Base-by-base conservation (phyloP, 495 filamentous ascomycete species). In the Tuber umbilicatum region DNA sequence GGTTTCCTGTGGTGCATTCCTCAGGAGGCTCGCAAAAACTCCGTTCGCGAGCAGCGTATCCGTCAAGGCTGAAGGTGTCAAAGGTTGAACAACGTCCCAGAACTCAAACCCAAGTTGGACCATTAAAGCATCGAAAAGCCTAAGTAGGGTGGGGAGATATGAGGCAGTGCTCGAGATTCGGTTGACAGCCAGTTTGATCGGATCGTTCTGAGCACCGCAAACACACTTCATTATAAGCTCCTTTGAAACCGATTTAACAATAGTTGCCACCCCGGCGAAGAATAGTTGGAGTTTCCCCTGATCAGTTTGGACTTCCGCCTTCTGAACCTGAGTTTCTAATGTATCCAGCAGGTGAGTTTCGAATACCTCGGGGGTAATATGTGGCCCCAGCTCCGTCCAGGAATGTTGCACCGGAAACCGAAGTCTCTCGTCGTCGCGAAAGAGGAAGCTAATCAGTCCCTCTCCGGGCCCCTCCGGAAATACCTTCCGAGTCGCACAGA, bases 81-180 rank as follows among this genome's bases (percentile, higher is more conserved):
- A 75, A 68, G 81, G 81, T 3, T 75, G 75, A n/a, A 80, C 80
- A 42, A 76, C 78, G 67, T 82, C 81, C 81, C 81, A 82, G 41
- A 82, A 78, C 71, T 82, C 80, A 68, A 75, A 74, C 35, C 78
- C 78, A 27, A 82, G 68, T 47, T 82, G 80, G 41, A 70, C 60
- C 81, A 82, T 82, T 5, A 82, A 78, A 71, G 75, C 71, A 27
- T 80, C 78, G 68, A 82, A 80, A 50, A 82, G 75, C 27, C 80
- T 73, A 50, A 82, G 75, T 27, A 82, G 68, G n/a, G 80, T 64
- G 71, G 73, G 80, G 41, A 82, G 75, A 60, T 79, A 82, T 43
- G 75, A 70, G 43, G 75, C 55, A 55, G 74, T 82, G 43, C 73
- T 77, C 14, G 79, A 76, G n/a, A 80, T 75, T 38, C 75, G 80